Base-by-base conservation (phyloP, 2,329 filamentous ascomycete species). In the Neonectria faginata region DNA sequence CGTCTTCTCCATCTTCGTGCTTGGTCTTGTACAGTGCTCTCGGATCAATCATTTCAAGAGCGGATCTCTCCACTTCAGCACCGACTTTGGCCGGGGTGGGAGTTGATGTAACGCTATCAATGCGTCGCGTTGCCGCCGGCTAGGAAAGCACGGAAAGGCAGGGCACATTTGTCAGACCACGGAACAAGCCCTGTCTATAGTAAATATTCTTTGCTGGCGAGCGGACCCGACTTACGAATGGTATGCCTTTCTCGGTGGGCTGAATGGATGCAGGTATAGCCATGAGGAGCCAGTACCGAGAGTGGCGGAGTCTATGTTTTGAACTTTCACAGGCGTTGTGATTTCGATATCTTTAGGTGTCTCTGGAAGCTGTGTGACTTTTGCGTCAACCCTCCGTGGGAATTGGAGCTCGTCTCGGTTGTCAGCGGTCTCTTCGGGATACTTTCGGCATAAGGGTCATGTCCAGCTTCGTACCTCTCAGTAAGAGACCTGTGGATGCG, bases 371-470 rank as follows among this genome's bases (percentile, higher is more conserved):
- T 10, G 16, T 31, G 16, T 11, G 8, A 27, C 12, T n/a, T 12
- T n/a, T 18, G n/a, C 27, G 9, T 52, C 7, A 11, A 25, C 33
- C 9, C 41, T 39, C 22, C 2, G 27, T 12, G n/a, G 29, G 18
- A 7, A 48, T 50, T 42, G 22, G 27, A 50, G 27, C 25, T 50
- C 31, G 29, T 53, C 62, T 71, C 70, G 70, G 70, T 63, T 71
- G 64, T 22, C 48, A 27, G 25, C 53, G 60, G 56, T 60, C 56
- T 39, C 22, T 41, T 67, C 69, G 65, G 70, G 72, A 33, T 73
- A 73, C 60, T 68, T 63, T 74, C 72, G 72, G 72, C 70, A 74
- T 74, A 71, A 65, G 48, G 48, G 33, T 36, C 29, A 33, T n/a
- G 25, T 39, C 18, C 25, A 20, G 7, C 3, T 14, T 45, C 33